Evolutionary conservation across 2,329 filamentous ascomycete species (phyloP), one percentile per base, ranked within the genome.

Genomic region (Cordyceps cicadae): DNA sequence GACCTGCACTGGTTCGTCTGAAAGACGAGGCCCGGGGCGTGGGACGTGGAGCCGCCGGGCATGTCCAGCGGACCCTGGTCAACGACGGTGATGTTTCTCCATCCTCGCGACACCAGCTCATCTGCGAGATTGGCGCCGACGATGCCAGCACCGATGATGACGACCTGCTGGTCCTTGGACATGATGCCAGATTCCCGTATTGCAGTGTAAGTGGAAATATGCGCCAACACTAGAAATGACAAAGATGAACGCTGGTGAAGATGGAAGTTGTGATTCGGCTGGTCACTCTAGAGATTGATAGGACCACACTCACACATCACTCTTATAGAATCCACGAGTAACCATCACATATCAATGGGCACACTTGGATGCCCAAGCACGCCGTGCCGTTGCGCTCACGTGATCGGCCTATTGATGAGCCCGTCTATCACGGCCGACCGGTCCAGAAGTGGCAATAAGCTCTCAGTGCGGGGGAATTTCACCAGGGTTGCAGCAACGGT

Each of bases 31-130:
- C 84, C 84, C 0, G 84, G 84, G 5, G 84, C 84, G 64, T 87
- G 84, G 7, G 84, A 87, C 7, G 85, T 87, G 32, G 85, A 87
- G 50, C 84, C 84, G 29, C 85, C 84, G 0, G 84, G 84, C 77
- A 87, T 81, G 62, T 76, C 72, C 64, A 87, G 69, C 3, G 84
- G 84, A 0, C 84, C 84, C 69, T 87, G 84, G 64, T 87, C 84
- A 63, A 87, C 72, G 54, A 87, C 84, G 19, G 84, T 87, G 69
- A 87, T 84, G 69, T 86, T 71, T 59, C 69, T 79, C 83, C 84
- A 87, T 74, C 85, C 85, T 66, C 82, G 79, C 26, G 77, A 76
- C 65, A 84, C 77, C 66, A 87, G 78, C 76, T 87, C 84, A 66
- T 87, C 84, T 54, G 84, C 84, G 54, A 87, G 71, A 62, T 87